A percentile compares a stretch with the other conserved stretches of the same genome.
Conservation (phyloP, 2,329 filamentous ascomycete genomes). For the Sclerotinia glacialis region DNA sequence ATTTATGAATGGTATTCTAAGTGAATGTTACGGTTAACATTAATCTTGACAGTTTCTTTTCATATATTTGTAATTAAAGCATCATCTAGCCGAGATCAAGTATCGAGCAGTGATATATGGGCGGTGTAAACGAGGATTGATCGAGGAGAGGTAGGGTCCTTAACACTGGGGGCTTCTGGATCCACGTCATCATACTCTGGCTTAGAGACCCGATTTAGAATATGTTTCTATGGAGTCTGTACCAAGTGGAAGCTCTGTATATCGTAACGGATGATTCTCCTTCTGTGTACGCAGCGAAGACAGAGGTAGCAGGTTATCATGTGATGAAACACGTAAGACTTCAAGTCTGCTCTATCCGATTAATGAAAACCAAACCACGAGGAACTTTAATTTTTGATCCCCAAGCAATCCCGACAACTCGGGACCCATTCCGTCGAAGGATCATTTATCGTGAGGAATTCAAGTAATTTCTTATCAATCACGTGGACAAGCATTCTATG, state of each 20-base stretch:
- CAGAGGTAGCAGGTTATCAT: too few species aligned
- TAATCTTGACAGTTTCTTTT: too few species aligned
- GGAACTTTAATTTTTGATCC: neutral
- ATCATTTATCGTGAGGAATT: neutral
- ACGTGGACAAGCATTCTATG: neutral
- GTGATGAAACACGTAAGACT: too few species aligned
- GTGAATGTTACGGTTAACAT: too few species aligned
- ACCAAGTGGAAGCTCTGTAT: too few species aligned
- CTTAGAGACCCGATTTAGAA: neutral
- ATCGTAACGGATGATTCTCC: too few species aligned
- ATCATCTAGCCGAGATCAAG: neutral
- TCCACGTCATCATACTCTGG: neutral
- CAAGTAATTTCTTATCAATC: neutral
- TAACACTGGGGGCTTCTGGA: neutral
- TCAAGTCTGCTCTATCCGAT: too few species aligned
- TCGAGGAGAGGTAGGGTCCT: neutral
- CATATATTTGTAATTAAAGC: too few species aligned
- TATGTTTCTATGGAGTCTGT: too few species aligned
- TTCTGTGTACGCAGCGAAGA: too few species aligned
- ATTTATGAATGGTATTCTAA: too few species aligned
- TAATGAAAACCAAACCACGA: neutral
- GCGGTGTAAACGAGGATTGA: neutral
- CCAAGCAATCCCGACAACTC: neutral
- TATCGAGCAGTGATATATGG: neutral
- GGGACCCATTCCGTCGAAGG: fast-evolving